These are phyloP conservation scores for Rubus parviflorus DNA, from an alignment of 306 rosid species.

Conservation along the genomic window DNA sequence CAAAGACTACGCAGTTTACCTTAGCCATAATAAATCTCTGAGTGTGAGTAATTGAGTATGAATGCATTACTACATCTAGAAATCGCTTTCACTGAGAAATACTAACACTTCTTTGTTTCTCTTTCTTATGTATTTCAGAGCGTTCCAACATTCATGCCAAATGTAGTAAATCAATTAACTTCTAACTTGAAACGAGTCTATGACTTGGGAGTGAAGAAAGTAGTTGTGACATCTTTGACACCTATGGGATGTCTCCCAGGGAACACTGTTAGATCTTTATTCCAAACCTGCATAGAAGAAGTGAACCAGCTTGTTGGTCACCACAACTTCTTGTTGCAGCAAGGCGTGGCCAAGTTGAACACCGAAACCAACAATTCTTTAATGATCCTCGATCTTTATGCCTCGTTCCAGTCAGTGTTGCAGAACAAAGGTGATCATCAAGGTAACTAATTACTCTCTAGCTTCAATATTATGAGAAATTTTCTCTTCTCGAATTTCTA, in stretches of 20 bases:
- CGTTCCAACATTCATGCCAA: background rate
- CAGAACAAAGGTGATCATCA: background rate
- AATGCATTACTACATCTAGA: too few species aligned
- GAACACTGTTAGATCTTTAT: constrained; percentile 10
- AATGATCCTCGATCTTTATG: constrained; percentile 29
- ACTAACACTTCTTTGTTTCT: too few species aligned
- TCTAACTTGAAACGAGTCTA: constrained; percentile 28
- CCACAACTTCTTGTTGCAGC: constrained; percentile 34
- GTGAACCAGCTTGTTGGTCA: constrained; percentile 8
- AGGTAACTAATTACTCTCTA: background rate
- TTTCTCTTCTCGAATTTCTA: too few species aligned
- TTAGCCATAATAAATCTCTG: background rate
- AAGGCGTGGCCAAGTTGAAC: constrained; percentile 30
- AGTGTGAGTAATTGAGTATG: too few species aligned
- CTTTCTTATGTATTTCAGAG: too few species aligned
- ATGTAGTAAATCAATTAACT: constrained; percentile 24
- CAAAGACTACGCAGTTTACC: constrained; percentile 21
- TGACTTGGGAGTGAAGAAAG: constrained; percentile 41
- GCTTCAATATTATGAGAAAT: background rate
- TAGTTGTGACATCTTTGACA: constrained; percentile 22
- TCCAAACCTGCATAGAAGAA: constrained; percentile 8
- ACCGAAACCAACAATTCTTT: constrained; percentile 19
- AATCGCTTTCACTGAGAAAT: too few species aligned
- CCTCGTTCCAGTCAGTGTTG: constrained; percentile 7
- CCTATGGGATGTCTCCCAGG: constrained; percentile 45